Base-by-base conservation (phyloP, 2,329 filamentous ascomycete species). In the Cladosporium sp. region DNA sequence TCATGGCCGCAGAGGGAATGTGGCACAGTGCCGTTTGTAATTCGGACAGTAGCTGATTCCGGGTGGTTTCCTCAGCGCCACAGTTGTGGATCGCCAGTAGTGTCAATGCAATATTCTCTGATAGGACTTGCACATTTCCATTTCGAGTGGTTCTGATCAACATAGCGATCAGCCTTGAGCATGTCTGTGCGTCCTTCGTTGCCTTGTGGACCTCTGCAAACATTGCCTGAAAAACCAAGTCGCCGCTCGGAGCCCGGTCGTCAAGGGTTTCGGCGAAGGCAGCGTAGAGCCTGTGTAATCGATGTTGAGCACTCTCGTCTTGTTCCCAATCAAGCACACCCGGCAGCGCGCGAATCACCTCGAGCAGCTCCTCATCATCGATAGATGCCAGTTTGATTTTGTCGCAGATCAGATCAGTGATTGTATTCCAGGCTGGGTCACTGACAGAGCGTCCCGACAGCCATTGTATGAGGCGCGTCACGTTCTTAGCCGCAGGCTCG, bases 401-500 rank as follows among this genome's bases (percentile, higher is more conserved):
- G 52, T 62, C 58, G 31, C 44, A 50, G 44, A 65, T 37, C 4
- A 59, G 12, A 21, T 16, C 35, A 23, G 18, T 35, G 35, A 65
- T n/a, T n/a, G 3, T 35, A 2, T 29, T 10, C 29, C 40, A 40
- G 58, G 62, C 65, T 12, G 40, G 14, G 5, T 40, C 16, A 11
- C 44, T 26, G 7, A 66, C 35, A 5, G 40, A 16, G 18, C 53
- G 62, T 3, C 29, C 37, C 3, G 21, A 46, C 16, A 74, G 67
- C 72, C 71, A 76, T 49, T 72, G 14, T 23, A 67, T 33, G 16
- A 75, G 46, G 5, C 61, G 57, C 14, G 58, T 53, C 3, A 68
- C 63, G 56, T 74, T 75, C 11, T 66, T 46, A 1, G 73, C 72
- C 46, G 65, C 64, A 2, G 67, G 67, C 52, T 75, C 73, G 53